These are phyloP conservation scores for Achaetomiella virescens DNA, from an alignment of 495 filamentous ascomycete species.

Conservation along the genomic window DNA sequence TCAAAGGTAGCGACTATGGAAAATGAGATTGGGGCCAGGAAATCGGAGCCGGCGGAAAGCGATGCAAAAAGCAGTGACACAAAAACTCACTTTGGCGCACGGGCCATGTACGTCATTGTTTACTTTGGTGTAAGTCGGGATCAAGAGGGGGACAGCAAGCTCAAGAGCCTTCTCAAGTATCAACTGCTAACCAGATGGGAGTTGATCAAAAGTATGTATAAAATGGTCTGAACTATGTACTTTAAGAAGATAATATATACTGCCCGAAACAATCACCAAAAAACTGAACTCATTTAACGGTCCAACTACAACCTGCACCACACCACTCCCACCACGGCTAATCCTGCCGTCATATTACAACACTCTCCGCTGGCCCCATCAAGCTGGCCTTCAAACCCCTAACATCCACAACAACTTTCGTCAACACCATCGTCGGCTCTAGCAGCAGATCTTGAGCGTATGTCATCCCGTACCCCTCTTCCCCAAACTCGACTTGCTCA, in stretches of 20 bases:
- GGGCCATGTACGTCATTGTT: constrained; percentile 15
- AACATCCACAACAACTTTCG: constrained; percentile 56
- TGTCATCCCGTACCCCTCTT: constrained; percentile 38
- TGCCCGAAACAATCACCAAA: too few relatives aligned
- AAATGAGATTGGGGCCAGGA: neutral
- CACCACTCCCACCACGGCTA: too few relatives aligned
- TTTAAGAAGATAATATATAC: too few relatives aligned
- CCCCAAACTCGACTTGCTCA: constrained; percentile 40
- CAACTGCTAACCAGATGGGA: too few relatives aligned
- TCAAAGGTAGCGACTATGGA: neutral
- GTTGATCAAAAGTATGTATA: too few relatives aligned
- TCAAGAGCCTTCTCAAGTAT: too few relatives aligned
- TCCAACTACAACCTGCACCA: too few relatives aligned
- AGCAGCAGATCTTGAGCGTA: constrained; percentile 47
- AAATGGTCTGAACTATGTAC: too few relatives aligned
- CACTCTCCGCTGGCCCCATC: constrained; percentile 56
- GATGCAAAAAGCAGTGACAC: neutral
- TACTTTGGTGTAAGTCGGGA: neutral
- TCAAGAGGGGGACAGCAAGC: too few relatives aligned
- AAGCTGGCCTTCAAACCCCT: constrained; percentile 53
- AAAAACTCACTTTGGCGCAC: constrained; percentile 6
- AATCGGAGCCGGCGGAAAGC: neutral
- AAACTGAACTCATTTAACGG: too few relatives aligned
- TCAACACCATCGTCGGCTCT: constrained; percentile 53
- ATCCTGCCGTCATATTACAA: too few relatives aligned